A percentile compares a stretch with the other conserved stretches of the same genome.
Evolutionary conservation across 1,284 basidiomycete species (phyloP).

Genomic region (Puccinia hordei): DNA sequence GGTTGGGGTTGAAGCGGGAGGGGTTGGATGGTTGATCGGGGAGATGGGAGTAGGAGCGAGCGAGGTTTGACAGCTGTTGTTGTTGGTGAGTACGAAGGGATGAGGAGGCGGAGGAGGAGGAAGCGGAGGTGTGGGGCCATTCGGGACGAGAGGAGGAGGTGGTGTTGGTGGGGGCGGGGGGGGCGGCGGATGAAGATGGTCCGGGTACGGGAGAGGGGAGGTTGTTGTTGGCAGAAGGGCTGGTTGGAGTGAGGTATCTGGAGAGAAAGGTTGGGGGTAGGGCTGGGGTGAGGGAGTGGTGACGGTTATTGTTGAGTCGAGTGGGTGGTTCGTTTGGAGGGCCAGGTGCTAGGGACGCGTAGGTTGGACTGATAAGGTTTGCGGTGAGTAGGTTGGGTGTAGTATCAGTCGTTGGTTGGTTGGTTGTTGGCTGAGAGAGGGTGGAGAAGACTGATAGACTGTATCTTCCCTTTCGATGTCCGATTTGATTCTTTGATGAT

Average conservation of each 20-base stretch:
- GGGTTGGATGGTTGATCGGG: conserved; percentile 24
- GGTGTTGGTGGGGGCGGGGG: conserved; percentile 19
- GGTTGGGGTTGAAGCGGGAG: background rate
- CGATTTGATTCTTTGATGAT: conserved; percentile 27
- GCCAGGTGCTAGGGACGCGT: too few relatives aligned
- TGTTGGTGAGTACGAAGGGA: too few relatives aligned
- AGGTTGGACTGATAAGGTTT: too few relatives aligned
- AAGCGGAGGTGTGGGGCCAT: conserved; percentile 52
- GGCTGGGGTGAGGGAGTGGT: background rate
- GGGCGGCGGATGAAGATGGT: conserved; percentile 17
- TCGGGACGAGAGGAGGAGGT: conserved; percentile 48
- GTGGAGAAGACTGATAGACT: conserved; percentile 23
- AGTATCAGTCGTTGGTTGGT: conserved; percentile 43
- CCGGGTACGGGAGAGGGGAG: background rate
- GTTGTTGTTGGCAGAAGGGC: too few relatives aligned
- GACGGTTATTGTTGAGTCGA: background rate
- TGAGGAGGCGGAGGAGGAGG: conserved; percentile 50
- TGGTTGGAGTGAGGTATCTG: conserved; percentile 62
- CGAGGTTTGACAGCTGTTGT: too few relatives aligned
- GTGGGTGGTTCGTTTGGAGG: conserved; percentile 10
- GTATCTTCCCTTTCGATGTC: conserved; percentile 26
- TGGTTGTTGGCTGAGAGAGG: background rate
- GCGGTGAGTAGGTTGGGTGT: background rate
- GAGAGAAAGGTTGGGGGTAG: background rate
- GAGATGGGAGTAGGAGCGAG: background rate